Evolutionary conservation across 495 filamentous ascomycete species (phyloP), one percentile per base, ranked within the genome.

Genomic region (Aspergillus cavernicola): DNA sequence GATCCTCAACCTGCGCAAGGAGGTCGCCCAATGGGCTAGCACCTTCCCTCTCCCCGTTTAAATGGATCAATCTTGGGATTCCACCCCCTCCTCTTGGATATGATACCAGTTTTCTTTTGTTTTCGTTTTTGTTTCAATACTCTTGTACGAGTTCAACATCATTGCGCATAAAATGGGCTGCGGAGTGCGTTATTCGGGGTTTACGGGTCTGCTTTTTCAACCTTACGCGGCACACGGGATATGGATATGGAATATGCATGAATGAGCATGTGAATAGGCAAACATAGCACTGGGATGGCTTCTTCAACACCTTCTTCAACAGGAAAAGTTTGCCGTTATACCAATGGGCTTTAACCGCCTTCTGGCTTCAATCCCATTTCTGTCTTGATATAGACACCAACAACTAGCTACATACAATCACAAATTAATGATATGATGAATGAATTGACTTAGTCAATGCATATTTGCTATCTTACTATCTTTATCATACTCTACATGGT

Each of bases 31-130:
- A 38, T 98, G 95, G 95, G 89, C 89, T 67, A 79, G 80, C 67
- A 85, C 84, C 45, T 97, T 95, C 88, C 93, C 93, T 62, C 84
- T 98, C 38, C 93, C 93, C 46, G 87, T 97, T 51, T 79, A 74
- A 70, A 62, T 56, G 32, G n/a, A 43, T 36, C 16, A 19, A 28
- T 29, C 6, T 19, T 28, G 12, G 52, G 47, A 24, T n/a, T 26
- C 19, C 31, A 13, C 10, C 8, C 29, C 12, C 33, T 16, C 33
- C n/a, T 37, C 38, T 49, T 50, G 42, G 31, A 53, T 57, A 53
- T 61, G 58, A 64, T 60, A 56, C 52, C 46, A 56, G 47, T 46
- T 59, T 52, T 41, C 28, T 47, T 60, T 45, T 58, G 4, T 33
- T 33, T 33, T 10, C 11, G n/a, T 41, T 23, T 50, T 44, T 44